These are phyloP conservation scores for Hymenoscyphus scutula DNA, from an alignment of 2,329 filamentous ascomycete genomes.

Conservation along the genomic window DNA sequence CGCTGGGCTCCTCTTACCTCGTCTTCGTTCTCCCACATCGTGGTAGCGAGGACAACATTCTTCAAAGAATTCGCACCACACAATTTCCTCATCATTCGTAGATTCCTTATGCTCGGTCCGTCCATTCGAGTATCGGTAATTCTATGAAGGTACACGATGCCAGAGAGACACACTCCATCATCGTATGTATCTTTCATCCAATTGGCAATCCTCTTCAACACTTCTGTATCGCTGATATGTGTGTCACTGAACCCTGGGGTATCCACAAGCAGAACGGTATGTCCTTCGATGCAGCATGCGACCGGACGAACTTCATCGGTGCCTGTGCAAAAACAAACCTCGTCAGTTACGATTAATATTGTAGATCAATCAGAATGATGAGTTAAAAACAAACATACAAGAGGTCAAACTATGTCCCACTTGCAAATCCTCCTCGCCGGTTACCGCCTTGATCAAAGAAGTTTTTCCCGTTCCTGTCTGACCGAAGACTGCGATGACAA, in stretches of 20 bases:
- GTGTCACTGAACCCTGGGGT: constrained; percentile 16
- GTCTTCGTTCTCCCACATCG: not conserved
- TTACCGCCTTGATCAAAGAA: too few relatives aligned
- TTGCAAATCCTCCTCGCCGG: too few relatives aligned
- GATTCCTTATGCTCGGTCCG: not conserved
- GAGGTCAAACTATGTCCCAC: too few relatives aligned
- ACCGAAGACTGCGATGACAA: too few relatives aligned
- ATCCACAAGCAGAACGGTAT: constrained; percentile 6
- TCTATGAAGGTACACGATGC: constrained; percentile 12
- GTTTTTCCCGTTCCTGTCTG: too few relatives aligned
- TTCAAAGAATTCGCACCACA: not conserved
- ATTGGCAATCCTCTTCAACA: constrained; percentile 5
- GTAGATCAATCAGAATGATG: too few relatives aligned
- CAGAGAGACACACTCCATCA: not conserved
- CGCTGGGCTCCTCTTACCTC: not conserved
- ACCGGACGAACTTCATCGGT: too few relatives aligned
- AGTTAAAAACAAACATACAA: too few relatives aligned
- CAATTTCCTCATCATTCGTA: constrained; percentile 4
- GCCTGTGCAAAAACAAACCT: too few relatives aligned
- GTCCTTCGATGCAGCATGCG: not conserved
- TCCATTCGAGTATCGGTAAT: constrained; percentile 6
- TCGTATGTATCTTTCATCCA: constrained; percentile 3
- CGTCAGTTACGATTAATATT: too few relatives aligned
- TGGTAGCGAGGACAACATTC: not conserved
- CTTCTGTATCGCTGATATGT: constrained; percentile 1